Evolutionary conservation across 371 early-diverging fungal species (phyloP), one percentile per base, ranked within the genome.

Genomic region (Mortierella sp.): DNA sequence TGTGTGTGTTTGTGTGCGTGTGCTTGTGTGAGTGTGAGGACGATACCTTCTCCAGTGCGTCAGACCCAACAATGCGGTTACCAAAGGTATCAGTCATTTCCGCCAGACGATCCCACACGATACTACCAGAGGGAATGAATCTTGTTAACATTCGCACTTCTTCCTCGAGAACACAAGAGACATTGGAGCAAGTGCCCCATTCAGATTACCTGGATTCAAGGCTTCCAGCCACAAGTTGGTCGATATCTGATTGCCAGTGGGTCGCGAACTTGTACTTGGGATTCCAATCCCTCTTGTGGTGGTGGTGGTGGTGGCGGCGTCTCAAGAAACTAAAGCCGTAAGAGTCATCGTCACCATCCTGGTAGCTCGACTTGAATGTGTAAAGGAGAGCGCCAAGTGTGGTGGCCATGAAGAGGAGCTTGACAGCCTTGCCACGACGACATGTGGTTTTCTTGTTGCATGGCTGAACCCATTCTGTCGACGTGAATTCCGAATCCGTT

Each of bases 31-130:
- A 13, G 16, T 34, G n/a, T 14, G 24, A 24, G 6, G 7, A 19
- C 3, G 27, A 14, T 53, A 76, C 77, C 69, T 76, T 76, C 25
- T 82, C 83, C 29, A 85, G 74, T 2, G 73, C 80, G 9, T 57
- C 49, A 44, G 83, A 81, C 19, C 74, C 85, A 27, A 76, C 83
- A 60, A 83, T 79, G 47, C 88, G 83, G 68, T 78, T 73, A 37
- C 88, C 88, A 51, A 72, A 87, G 54, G 84, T 63, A 31, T 87
- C 88, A 0, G 86, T 86, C 85, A 85, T 83, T 56, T 86, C 86
- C 0, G 88, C 86, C 78, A 87, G 54, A 19, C 83, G 77, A 63
- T 87, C 86, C 85, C 87, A 86, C 12, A 83, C 84, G 21, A 81
- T 71, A 54, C 79, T 79, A 50, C n/a, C n/a, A 5, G 16, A 3